Evolutionary conservation across 2,329 filamentous ascomycete species (phyloP).

Genomic region (Stachybotrys chlorohalonatus): DNA sequence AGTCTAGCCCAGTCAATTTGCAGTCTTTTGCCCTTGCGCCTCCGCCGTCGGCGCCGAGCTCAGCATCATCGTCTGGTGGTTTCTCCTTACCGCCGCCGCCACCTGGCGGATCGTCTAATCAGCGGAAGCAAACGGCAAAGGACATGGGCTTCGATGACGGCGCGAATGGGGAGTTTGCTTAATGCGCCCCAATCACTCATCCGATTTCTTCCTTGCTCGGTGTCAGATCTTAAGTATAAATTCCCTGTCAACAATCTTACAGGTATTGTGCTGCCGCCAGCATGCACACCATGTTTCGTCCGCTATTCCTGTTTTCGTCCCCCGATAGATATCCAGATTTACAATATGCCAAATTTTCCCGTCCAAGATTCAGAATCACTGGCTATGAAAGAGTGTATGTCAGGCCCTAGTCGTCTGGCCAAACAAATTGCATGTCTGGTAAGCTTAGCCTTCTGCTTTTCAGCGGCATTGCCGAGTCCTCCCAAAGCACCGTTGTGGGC

Average conservation of each 20-base stretch:
- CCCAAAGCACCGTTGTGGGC: slow-evolving; percentile 1
- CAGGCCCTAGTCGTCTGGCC: background rate
- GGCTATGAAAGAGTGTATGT: background rate
- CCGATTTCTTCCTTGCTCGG: background rate
- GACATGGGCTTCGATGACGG: slow-evolving; percentile 80
- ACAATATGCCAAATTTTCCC: background rate
- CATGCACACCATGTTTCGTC: background rate
- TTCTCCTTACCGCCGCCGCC: slow-evolving; percentile 60
- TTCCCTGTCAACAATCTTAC: no score
- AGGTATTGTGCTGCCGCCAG: background rate
- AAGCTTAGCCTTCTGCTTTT: slow-evolving; percentile 1
- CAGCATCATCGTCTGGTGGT: slow-evolving; percentile 23
- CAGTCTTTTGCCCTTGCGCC: slow-evolving; percentile 66
- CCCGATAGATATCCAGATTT: background rate
- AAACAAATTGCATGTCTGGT: slow-evolving; percentile 1
- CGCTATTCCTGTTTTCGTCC: background rate
- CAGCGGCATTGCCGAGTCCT: background rate
- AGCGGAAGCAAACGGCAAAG: slow-evolving; percentile 45
- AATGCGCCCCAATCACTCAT: background rate
- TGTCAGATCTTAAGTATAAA: no score
- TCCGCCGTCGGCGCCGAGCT: slow-evolving; percentile 42
- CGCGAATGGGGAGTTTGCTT: slow-evolving; percentile 77
- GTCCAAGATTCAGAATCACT: no score
- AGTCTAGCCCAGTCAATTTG: slow-evolving; percentile 20
- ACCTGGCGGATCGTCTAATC: slow-evolving; percentile 17